phyloP scores from a whole-genome alignment of 495 filamentous ascomycete genomes.

The Peziza echinospora region DNA sequence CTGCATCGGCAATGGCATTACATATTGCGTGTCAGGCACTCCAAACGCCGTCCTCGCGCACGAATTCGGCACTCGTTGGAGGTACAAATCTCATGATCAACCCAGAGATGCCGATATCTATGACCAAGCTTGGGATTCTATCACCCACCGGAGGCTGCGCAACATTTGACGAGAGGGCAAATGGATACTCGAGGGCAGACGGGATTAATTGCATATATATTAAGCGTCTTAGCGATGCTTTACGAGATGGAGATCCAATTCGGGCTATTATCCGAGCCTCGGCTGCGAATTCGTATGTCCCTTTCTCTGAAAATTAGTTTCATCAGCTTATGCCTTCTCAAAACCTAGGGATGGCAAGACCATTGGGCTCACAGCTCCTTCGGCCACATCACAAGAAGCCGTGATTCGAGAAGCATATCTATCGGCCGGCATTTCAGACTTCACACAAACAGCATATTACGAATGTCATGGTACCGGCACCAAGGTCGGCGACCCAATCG shows the following conservation, averaged over 20 bases:
- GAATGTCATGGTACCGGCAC: slow-evolving; percentile 34
- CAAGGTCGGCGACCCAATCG: slow-evolving; percentile 27
- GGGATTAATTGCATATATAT: slow-evolving; percentile 35
- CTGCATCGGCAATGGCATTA: slow-evolving; percentile 13
- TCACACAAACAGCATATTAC: slow-evolving; percentile 23
- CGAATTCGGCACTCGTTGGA: slow-evolving; percentile 29
- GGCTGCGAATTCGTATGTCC: slow-evolving; percentile 22
- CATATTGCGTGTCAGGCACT: neutral
- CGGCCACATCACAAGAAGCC: slow-evolving; percentile 20
- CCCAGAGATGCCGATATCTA: slow-evolving; percentile 35
- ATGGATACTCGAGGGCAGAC: slow-evolving; percentile 47
- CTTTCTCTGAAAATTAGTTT: neutral
- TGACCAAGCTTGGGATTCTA: slow-evolving; percentile 20
- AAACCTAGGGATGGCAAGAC: slow-evolving; percentile 29
- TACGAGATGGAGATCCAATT: slow-evolving; percentile 34
- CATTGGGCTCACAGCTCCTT: slow-evolving; percentile 23
- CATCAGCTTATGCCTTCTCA: neutral
- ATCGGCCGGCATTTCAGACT: slow-evolving; percentile 17
- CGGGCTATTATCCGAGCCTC: slow-evolving; percentile 38
- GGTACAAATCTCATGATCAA: slow-evolving; percentile 36
- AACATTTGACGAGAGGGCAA: slow-evolving; percentile 38
- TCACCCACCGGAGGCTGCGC: slow-evolving; percentile 27
- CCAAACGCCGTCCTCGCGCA: neutral
- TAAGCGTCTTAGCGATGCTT: slow-evolving; percentile 38
- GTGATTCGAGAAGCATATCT: slow-evolving; percentile 23